These are phyloP conservation scores for Dactylonectria estremocensis DNA, from an alignment of 2,329 filamentous ascomycete species.

Conservation along the genomic window DNA sequence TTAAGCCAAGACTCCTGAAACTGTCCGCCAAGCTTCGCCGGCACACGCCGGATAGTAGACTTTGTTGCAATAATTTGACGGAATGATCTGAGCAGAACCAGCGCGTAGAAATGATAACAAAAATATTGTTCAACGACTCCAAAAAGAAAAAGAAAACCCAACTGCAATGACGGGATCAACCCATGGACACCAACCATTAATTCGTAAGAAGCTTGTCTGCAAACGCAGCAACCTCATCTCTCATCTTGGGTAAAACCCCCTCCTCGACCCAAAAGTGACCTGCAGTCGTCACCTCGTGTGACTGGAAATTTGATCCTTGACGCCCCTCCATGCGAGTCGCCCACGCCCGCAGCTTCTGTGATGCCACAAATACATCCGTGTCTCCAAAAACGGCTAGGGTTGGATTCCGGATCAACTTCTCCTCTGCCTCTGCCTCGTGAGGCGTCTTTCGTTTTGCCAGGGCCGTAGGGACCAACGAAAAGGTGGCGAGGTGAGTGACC, in stretches of 20 bases:
- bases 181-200: conserved; percentile 10
- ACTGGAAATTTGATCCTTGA: conserved; percentile 62
- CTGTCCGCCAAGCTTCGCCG: no score
- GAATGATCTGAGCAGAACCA: background rate
- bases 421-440: conserved; percentile 58
- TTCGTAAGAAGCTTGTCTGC: conserved; percentile 38
- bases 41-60: no score
- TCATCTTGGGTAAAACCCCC: conserved; percentile 58
- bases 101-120: background rate
- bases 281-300: conserved; percentile 65
- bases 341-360: conserved; percentile 78
- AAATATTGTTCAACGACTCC: background rate
- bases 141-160: background rate
- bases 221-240: conserved; percentile 47
- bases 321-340: conserved; percentile 63
- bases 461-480: conserved; percentile 65
- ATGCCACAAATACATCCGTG: conserved; percentile 80
- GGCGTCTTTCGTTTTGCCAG: conserved; percentile 43
- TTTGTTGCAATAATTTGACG: no score
- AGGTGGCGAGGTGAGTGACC: conserved; percentile 73
- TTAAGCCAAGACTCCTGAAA: no score
- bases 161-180: background rate
- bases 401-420: conserved; percentile 70
- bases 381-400: conserved; percentile 83
- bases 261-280: conserved; percentile 77